Base-by-base conservation (phyloP, 305 asterid species). In the Striga hermonthica region DNA sequence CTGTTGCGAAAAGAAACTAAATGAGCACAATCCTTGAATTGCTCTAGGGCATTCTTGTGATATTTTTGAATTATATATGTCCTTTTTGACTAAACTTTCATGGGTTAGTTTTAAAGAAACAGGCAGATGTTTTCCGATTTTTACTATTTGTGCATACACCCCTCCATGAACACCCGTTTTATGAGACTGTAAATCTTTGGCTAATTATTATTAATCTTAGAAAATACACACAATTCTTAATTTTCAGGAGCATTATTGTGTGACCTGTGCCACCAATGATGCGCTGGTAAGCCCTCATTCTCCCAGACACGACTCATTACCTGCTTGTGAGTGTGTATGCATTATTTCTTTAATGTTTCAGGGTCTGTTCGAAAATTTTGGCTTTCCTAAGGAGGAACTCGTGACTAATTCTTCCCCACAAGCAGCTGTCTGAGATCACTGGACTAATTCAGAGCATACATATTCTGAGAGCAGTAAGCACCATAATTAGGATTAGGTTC, bases 201-300 rank as follows among this genome's bases (percentile, higher is more conserved):
- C 28, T 57, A 2, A 47, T 28, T 48, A 41, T 55, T n/a, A n/a
- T 11, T 22, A 9, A 28, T 28, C 36, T 41, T 6, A 60, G 52
- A 22, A 11, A 7, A 38, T 62, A 65, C 73, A 14, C 60, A 36
- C 38, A 58, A 53, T 75, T 66, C 54, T 60, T 62, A 43, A 50
- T 50, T 89, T 81, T 56, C 95, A 88, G 97, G 97, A 94, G 80
- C 99, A 94, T 74, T 90, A 90, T 77, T 94, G 99, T 65, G 97
- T 90, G 78, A 76, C 88, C 52, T 83, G 75, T 78, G 96, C 95
- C 57, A 77, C 85, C 79, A 94, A 94, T 28, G 96, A 94, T 75
- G 84, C 89, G 64, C 68, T 74, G 96, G 99, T 90, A 84, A 66
- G 82, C 59, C 55, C 56, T 50, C 16, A 7, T 41, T 40, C 65